These are phyloP conservation scores for Mycena capillaripes DNA, from an alignment of 768 basidiomycete genomes.

Conservation along the genomic window DNA sequence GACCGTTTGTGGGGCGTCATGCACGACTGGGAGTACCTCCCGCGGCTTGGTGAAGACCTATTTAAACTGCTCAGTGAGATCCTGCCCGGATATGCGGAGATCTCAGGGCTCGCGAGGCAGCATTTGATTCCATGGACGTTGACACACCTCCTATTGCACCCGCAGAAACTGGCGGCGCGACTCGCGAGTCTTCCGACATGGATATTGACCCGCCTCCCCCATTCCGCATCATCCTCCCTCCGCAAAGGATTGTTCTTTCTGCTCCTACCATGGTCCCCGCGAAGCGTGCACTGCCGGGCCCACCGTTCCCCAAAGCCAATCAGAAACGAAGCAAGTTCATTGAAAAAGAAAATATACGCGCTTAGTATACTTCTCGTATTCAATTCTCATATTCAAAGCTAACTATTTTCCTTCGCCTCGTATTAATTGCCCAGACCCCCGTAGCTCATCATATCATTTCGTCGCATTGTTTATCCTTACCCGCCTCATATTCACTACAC, in stretches of 20 bases:
- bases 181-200: too few relatives aligned
- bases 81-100: neutral
- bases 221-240: neutral
- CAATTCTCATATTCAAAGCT: neutral
- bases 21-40: slow-evolving; percentile 13
- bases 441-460: neutral
- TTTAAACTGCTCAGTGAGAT: neutral
- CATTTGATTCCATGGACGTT: neutral
- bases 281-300: neutral
- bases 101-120: neutral
- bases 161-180: too few relatives aligned
- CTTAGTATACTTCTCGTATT: neutral
- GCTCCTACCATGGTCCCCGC: too few relatives aligned
- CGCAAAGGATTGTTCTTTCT: too few relatives aligned
- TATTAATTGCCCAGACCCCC: too few relatives aligned
- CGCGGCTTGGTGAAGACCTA: neutral
- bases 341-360: slow-evolving; percentile 4
- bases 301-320: neutral
- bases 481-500: neutral
- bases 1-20: neutral
- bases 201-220: neutral
- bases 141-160: neutral
- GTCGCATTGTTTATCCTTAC: neutral
- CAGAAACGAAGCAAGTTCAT: neutral
- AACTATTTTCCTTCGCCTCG: neutral